Base-by-base conservation (phyloP, 371 early-diverging fungal species). In the Sporodiniella umbellata region DNA sequence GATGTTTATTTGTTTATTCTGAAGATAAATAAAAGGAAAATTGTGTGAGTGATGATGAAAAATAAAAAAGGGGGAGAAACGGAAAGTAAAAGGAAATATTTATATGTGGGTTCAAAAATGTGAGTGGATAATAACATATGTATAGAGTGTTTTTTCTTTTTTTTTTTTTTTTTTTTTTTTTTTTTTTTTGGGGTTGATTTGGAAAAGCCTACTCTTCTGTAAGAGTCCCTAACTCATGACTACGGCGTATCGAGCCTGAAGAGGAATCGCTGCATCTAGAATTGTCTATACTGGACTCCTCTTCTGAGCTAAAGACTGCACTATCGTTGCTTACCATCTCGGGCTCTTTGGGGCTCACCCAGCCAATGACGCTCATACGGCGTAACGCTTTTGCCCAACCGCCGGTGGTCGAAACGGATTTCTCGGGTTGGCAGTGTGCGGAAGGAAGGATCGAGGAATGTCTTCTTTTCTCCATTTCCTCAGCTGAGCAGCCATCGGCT, bases 371-470 rank as follows among this genome's bases (percentile, higher is more conserved):
- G 48, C 70, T 72, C 72, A 70, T 72, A 39, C 72, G 54, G 47
- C 76, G 70, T 17, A 72, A 46, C 0, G 75, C 72, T 35, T 69
- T 68, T 12, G 75, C 75, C 75, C 75, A 75, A 19, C 75, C 70
- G 21, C 74, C 54, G 39, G 61, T 60, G 2, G 56, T 53, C 1
- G 60, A 62, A 10, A 54, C 28, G 0, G 64, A 61, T 22, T 43
- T 38, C 42, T 61, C 62, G 5, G 62, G 62, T 8, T 61, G 52
- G 21, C 48, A 53, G 22, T 12, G 8, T 10, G 4, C 21, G 7
- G 40, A 40, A 7, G 40, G 40, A 40, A 40, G 18, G 12, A 56
- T 44, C 7, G 56, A 52, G 11, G 62, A 56, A 33, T 61, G 64
- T 54, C 56, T 19, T 33, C 53, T 33, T 11, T 51, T 33, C 8